Evolutionary conservation across 768 basidiomycete genomes (phyloP).

Genomic region (Kwoniella newhampshirensis): DNA sequence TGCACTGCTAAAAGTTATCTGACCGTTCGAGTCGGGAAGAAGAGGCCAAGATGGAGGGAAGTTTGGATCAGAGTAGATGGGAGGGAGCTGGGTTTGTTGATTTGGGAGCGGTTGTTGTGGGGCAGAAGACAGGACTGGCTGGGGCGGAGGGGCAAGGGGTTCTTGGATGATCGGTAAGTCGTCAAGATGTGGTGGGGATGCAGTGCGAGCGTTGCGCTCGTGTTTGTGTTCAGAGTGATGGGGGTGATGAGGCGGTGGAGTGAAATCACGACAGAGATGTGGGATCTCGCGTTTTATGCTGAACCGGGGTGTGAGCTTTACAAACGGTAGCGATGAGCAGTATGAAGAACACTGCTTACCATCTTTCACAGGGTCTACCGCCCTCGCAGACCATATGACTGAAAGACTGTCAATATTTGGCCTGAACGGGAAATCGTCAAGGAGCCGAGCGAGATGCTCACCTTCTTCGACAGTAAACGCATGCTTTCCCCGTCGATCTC

Average conservation of each 20-base stretch:
- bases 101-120: conserved; percentile 24
- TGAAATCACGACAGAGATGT: conserved; percentile 86
- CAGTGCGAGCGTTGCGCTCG: conserved; percentile 3
- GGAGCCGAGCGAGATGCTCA: no score
- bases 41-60: conserved; percentile 49
- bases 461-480: conserved; percentile 85
- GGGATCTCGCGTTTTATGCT: conserved; percentile 97
- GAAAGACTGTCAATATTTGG: conserved; percentile 16
- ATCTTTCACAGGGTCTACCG: conserved; percentile 75
- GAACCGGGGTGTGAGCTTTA: conserved; percentile 13
- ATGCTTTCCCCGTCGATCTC: conserved; percentile 63
- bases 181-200: conserved; percentile 9
- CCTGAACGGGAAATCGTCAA: no score
- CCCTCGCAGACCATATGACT: conserved; percentile 54
- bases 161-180: neutral
- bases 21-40: conserved; percentile 27
- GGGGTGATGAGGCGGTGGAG: conserved; percentile 28
- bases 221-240: conserved; percentile 15
- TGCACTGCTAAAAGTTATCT: conserved; percentile 6
- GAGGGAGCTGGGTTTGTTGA: conserved; percentile 2
- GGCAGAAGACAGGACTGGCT: conserved; percentile 4
- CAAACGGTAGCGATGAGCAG: no score
- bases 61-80: conserved; percentile 39
- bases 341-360: no score
- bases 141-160: neutral